Evolutionary conservation across 202 grass and related monocot genomes (phyloP), one percentile per base, ranked within the genome.

Genomic region (Setaria italica): DNA sequence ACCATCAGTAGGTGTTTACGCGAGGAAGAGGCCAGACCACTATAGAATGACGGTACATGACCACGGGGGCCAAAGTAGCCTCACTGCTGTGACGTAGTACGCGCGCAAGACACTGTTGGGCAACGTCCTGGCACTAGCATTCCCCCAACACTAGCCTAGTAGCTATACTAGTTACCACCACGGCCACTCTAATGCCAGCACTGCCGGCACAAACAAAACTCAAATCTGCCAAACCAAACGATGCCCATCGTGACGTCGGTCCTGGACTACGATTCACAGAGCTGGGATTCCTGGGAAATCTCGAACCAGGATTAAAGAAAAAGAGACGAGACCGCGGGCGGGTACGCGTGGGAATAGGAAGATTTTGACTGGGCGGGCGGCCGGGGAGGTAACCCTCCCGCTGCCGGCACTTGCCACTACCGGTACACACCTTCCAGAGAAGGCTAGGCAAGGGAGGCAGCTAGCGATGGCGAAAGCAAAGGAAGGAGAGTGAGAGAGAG

Each of bases 231-330:
- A 58, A 46, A 30, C 43, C 35, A 48, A 8, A 4, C 32, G 13
- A 7, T 4, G 2, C 7, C 43, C 32, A 30, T 12, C 2, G 39
- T 85, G 87, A 89, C 70, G 70, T 19, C 25, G 35, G 9, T 14
- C 14, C 13, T 17, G 33, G 33, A 5, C 6, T 7, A 17, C 25
- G 72, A 70, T 69, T 47, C 78, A 83, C 88, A 25, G 4, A 45
- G 67, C 45, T 21, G 49, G 51, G 62, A 89, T 85, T 81, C 77
- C 77, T 81, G 54, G 83, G 83, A 85, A 11, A 77, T 32, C 54
- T 77, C 78, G 65, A 86, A 64, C 15, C 51, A 47, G 0, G 15
- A 30, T 19, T 57, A 20, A 6, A 56, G 14, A 11, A 16, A 3
- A 0, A 10, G 50, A 16, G 3, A 13, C 4, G 15, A 17, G 33